Base-by-base conservation (phyloP, 805 yeast genomes). In the Tetrapisispora taiwanensis region DNA sequence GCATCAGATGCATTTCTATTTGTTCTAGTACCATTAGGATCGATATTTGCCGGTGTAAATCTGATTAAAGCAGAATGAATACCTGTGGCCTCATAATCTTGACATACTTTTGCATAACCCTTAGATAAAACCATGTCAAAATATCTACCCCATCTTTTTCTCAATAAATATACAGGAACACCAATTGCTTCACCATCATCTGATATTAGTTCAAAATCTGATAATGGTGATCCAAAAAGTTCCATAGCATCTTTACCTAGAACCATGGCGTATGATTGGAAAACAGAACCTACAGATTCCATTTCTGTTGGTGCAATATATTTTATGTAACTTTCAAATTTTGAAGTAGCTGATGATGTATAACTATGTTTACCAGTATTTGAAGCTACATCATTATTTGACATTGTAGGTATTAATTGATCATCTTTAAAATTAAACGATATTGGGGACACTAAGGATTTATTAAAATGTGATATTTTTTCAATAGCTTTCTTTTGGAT, bases 251-350 rank as follows among this genome's bases (percentile, higher is more conserved):
- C 81, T 53, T 85, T 73, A 3, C 92, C 92, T 36, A 84, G 63
- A 0, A 89, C 83, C 47, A 84, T 79, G 0, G 92, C 88, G 44
- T 81, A 77, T 1, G 86, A 79, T 2, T 89, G 86, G 52, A 84
- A 80, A 0, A 81, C 82, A 1, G 88, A 78, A 38, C 79, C 66
- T 33, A 81, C 75, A 1, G 84, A 78, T 22, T 84, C 76, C 51
- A 80, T 72, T 46, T 78, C 80, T 7, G 76, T 68, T 26, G 79
- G 77, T 0, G 89, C 85, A 24, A 81, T 78, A 58, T 83, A 83
- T 51, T 79, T 78, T 15, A 85, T 81, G 54, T 84, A 84, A 28
- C 78, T 85, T 42, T 75, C 82, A 56, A 83, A 84, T 38, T 59
- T 60, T 7, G 60, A 53, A 2, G 58, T 53, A 3, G 54, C 26